Evolutionary conservation across 2,329 filamentous ascomycete genomes (phyloP).

Genomic region (Trichoderma breve): DNA sequence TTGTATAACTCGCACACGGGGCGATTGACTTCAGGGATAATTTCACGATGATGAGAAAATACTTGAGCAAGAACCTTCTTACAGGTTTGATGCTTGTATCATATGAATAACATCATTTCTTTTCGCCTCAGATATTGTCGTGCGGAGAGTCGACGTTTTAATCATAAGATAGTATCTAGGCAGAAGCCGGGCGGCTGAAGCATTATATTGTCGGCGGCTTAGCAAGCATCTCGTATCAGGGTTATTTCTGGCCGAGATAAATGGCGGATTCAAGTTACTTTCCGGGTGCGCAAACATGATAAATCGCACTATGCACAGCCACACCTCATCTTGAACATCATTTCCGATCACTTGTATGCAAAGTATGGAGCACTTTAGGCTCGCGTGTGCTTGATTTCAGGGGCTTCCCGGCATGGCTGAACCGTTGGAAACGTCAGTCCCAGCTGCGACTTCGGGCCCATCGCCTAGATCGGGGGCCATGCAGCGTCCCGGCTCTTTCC

Average conservation of each 20-base stretch:
- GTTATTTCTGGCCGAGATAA: neutral
- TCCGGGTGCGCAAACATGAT: neutral
- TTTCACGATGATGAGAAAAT: too few relatives aligned
- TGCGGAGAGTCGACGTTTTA: too few relatives aligned
- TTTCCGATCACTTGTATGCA: neutral
- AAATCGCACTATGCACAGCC: neutral
- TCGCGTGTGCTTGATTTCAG: neutral
- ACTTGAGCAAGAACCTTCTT: too few relatives aligned
- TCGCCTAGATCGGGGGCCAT: neutral
- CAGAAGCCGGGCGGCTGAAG: neutral
- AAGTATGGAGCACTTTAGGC: neutral
- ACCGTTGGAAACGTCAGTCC: neutral
- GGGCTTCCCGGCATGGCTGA: neutral
- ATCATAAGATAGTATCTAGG: neutral
- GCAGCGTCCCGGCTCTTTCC: constrained; percentile 18
- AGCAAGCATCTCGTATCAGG: neutral
- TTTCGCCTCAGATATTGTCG: too few relatives aligned
- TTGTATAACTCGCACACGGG: neutral
- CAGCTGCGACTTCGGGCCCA: neutral
- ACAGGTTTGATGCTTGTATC: too few relatives aligned
- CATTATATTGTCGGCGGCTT: neutral
- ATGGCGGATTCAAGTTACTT: neutral
- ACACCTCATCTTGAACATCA: neutral
- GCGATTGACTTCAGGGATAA: neutral
- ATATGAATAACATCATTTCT: too few relatives aligned